Base-by-base conservation (phyloP, 495 filamentous ascomycete species). In the Hypoxylon fuscum region DNA sequence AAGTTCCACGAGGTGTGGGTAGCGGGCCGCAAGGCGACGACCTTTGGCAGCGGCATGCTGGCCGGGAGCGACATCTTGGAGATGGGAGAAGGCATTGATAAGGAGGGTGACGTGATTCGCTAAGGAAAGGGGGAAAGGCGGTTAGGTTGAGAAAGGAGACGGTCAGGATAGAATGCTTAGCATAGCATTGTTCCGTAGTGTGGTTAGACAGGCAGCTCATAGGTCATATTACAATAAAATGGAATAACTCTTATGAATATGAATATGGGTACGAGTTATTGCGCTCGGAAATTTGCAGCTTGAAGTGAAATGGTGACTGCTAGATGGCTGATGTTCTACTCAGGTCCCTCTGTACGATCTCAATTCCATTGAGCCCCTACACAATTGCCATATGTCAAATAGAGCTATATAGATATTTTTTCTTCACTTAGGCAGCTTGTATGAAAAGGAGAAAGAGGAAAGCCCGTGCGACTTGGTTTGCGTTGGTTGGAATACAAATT, bases 1-100 rank as follows among this genome's bases (percentile, higher is more conserved):
- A 93, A 95, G 73, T 98, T 98, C 63, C 94, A 98, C 72, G 93
- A 98, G 74, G 86, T 98, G 9, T 98, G 93, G 96, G 81, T 80
- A 11, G 85, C 87, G 11, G 78, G 83, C 9, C 82, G 78, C 60
- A 88, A 84, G 72, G 77, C 77, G 3, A 81, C 80, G 2, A 73
- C 81, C 3, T 78, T 80, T 15, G 81, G 82, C 9, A 79, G 77
- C 35, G 92, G 94, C 5, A 76, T 91, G 44, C 79, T 97, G 31
- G 92, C 90, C 18, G 90, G 93, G 3, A 96, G 93, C 71, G 87
- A 88, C 68, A 96, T 98, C 60, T 81, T 98, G 11, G 93, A 97
- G 72, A 82, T 84, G 11, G 73, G 94, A 40, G 90, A 96, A 72
- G 92, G 92, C 6, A 90, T 95, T 67, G 91, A 96, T 66, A 88